Conservation (phyloP, 345 rosid genomes). For the Salix udensis region DNA sequence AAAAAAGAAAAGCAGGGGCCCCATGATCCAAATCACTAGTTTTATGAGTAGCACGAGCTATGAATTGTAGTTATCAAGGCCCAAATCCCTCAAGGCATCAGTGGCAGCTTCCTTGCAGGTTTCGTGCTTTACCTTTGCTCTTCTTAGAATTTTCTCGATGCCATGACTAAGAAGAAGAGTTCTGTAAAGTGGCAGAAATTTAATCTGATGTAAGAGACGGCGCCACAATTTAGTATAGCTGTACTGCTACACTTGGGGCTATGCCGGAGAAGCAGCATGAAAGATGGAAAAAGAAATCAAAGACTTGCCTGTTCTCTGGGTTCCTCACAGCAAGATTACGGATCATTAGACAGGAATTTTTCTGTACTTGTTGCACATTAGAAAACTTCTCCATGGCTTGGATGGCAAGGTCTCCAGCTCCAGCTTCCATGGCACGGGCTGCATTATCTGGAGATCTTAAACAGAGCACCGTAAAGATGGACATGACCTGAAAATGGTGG, state of each 20-base stretch:
- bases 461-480: constrained; percentile 63
- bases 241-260: not conserved
- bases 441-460: constrained; percentile 87
- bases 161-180: constrained; percentile 61
- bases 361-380: constrained; percentile 59
- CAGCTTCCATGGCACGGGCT: constrained; percentile 79
- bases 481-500: constrained; percentile 57
- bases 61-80: constrained; percentile 70
- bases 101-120: constrained; percentile 72
- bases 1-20: not conserved
- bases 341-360: constrained; percentile 77
- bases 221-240: not conserved
- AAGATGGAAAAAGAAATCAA: not conserved
- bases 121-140: constrained; percentile 66
- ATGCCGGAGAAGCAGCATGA: not conserved
- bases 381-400: constrained; percentile 90
- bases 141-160: constrained; percentile 63
- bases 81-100: constrained; percentile 89
- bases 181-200: constrained; percentile 36
- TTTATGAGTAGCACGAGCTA: constrained; percentile 13
- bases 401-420: constrained; percentile 83
- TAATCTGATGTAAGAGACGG: not conserved
- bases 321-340: constrained; percentile 82
- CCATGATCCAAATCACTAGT: too few relatives aligned
- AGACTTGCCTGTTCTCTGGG: constrained; percentile 72